These are phyloP conservation scores for Vitis vinifera DNA, from an alignment of 164 flowering plant species.

Conservation along the genomic window ASM3070453v1 NC_081812.1:12076501-12077000, in stretches of 20 bases:
- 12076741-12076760: constrained; percentile 98
- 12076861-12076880: not conserved
- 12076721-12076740: constrained; percentile 69
- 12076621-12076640: constrained; percentile 92
- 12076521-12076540: no score
- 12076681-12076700: constrained; percentile 94
- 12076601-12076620: constrained; percentile 84
- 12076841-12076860: not conserved
- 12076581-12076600: constrained; percentile 60
- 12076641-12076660: constrained; percentile 94
- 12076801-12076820: not conserved
- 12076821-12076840: not conserved
- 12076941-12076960: no score
- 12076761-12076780: constrained; percentile 70
- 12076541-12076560: not conserved
- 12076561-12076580: not conserved
- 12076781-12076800: not conserved
- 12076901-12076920: not conserved
- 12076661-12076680: constrained; percentile 99
- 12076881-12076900: not conserved
- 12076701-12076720: constrained; percentile 82
- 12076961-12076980: no score
- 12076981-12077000: no score
- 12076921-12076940: not conserved
- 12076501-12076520: not conserved